Conservation (phyloP, 129 eudicot species). For the Chrysanthemum seticuspe region DNA sequence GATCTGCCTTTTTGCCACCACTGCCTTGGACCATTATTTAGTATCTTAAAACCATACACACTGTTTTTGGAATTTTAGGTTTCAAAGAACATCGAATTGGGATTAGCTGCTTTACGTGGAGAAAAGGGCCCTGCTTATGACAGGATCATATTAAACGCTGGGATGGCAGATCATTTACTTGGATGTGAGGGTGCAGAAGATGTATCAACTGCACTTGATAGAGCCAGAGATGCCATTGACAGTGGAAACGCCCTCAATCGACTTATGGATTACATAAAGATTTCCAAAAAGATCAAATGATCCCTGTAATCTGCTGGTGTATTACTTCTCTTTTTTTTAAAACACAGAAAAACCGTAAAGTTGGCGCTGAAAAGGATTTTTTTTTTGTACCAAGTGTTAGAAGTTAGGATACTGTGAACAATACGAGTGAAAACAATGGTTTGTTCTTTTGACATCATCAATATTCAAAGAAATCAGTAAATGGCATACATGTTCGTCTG, state of each 20-base stretch:
- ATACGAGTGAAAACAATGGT: neutral
- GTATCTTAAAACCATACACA: neutral
- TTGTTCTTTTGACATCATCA: constrained; percentile 14
- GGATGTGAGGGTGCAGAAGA: constrained; percentile 90
- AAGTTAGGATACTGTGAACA: constrained; percentile 3
- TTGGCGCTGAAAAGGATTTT: constrained; percentile 16
- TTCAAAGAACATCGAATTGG: constrained; percentile 77
- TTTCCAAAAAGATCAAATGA: constrained; percentile 60
- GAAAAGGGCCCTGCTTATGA: constrained; percentile 93
- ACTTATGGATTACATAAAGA: constrained; percentile 68
- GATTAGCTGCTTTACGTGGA: constrained; percentile 86
- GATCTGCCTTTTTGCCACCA: constrained; percentile 37
- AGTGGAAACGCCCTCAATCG: constrained; percentile 79
- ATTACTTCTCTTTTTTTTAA: neutral
- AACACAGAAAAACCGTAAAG: constrained; percentile 5
- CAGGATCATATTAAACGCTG: constrained; percentile 78
- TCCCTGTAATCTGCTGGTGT: neutral
- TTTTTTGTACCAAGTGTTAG: constrained; percentile 19
- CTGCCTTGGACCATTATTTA: neutral
- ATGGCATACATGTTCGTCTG: constrained; percentile 20
- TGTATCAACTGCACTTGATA: constrained; percentile 62
- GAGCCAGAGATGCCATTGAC: constrained; percentile 95
- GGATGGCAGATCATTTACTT: constrained; percentile 87
- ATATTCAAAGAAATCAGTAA: neutral
- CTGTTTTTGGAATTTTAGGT: constrained; percentile 42